Conservation (phyloP, 345 rosid genomes). For the Clarkia xantiana region DNA sequence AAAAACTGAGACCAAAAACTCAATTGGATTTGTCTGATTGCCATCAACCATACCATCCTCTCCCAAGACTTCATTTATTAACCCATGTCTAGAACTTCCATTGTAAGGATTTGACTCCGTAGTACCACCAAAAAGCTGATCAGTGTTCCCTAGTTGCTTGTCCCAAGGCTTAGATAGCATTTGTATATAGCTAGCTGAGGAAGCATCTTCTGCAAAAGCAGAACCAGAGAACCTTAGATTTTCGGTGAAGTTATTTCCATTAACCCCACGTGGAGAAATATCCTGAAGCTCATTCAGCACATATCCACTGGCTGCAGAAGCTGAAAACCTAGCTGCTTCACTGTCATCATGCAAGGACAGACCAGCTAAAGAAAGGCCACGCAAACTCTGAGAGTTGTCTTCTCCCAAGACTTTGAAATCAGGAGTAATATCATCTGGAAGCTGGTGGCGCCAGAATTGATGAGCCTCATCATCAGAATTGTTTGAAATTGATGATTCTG, state of each 20-base stretch:
- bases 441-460: constrained; percentile 85
- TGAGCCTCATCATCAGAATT: constrained; percentile 88
- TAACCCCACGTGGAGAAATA: constrained; percentile 31
- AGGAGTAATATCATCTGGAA: constrained; percentile 93
- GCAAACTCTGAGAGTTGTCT: constrained; percentile 52
- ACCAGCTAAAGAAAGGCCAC: constrained; percentile 53
- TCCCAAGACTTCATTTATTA: constrained; percentile 35
- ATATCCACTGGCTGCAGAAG: constrained; percentile 39
- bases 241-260: constrained; percentile 41
- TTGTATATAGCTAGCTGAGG: constrained; percentile 28
- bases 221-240: constrained; percentile 44
- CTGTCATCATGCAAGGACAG: constrained; percentile 50
- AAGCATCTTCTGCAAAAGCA: constrained; percentile 51
- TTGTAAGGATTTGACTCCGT: constrained; percentile 38
- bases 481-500: constrained; percentile 63
- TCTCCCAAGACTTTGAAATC: constrained; percentile 74
- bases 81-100: constrained; percentile 40
- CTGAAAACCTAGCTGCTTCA: constrained; percentile 39
- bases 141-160: constrained; percentile 44
- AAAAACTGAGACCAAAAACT: constrained; percentile 75
- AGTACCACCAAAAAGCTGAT: constrained; percentile 42
- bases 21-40: constrained; percentile 51
- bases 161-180: constrained; percentile 61
- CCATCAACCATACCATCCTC: constrained; percentile 44
- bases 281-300: constrained; percentile 35